Evolutionary conservation across 495 filamentous ascomycete species (phyloP), one percentile per base, ranked within the genome.

Genomic region (Penicillium longicatenatum): DNA sequence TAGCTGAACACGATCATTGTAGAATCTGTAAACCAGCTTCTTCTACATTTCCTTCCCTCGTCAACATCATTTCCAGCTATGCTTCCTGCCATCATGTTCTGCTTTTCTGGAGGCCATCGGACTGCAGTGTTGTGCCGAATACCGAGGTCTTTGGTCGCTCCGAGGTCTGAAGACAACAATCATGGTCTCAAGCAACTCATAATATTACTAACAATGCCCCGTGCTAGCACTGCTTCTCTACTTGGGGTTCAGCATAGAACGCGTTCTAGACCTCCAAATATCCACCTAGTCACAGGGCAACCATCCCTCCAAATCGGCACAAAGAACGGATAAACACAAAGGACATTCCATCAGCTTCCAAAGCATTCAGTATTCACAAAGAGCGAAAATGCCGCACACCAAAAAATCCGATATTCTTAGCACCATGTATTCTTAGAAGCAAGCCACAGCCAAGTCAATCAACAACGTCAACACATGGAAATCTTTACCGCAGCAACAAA

Each of bases 401-500:
- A n/a, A n/a, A n/a, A n/a, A n/a, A 6, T 26, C 7, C 7, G 7
- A 26, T 26, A 26, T 26, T 26, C 31, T 35, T 35, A 14, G 12
- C 14, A 17, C 6, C 9, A 33, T 30, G 26, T 50, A 50, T 50
- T 50, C 47, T 50, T 50, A 50, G 47, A 31, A 50, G 29, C 47
- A 50, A 50, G 47, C 47, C 47, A 50, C 47, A 22, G 16, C 20
- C 5, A 26, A 16, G 20, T n/a, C 12, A 16, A 24, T n/a, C 12
- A 16, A 24, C 45, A 3, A 29, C 24, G 29, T 33, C 47, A 33
- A 33, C 24, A 24, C 26, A 30, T 50, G 47, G 26, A 33, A 30
- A 30, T 20, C 47, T 30, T 33, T 50, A 29, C 47, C 47, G 47
- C 42, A 31, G 33, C 41, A 44, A 24, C 52, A 50, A 59, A 49